Conservation (phyloP, 2,329 filamentous ascomycete genomes). For the Eurotiales sp. region DNA sequence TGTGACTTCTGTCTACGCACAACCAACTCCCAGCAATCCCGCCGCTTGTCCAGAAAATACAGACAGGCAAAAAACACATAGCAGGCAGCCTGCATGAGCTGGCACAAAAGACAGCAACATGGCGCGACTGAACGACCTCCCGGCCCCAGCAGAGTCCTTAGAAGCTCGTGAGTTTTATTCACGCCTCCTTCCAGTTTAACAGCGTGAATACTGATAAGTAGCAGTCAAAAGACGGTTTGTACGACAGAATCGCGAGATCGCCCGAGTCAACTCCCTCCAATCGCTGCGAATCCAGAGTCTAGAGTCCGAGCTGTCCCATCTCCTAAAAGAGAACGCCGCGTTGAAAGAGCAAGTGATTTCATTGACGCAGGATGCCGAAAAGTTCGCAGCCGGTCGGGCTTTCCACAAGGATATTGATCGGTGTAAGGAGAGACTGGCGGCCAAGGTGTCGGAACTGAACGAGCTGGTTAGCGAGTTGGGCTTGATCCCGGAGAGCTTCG, state of each 20-base stretch:
- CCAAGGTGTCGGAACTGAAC: slow-evolving; percentile 55
- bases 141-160: slow-evolving; percentile 43
- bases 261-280: slow-evolving; percentile 61
- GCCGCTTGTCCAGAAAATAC: too few species aligned
- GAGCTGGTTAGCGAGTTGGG: slow-evolving; percentile 54
- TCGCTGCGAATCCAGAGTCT: slow-evolving; percentile 61
- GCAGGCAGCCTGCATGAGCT: slow-evolving; percentile 2
- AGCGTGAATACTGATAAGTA: too few species aligned
- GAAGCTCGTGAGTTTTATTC: slow-evolving; percentile 42
- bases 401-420: slow-evolving; percentile 47
- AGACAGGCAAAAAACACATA: too few species aligned
- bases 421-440: slow-evolving; percentile 53
- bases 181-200: not conserved
- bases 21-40: too few species aligned
- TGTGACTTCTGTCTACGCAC: too few species aligned
- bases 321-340: slow-evolving; percentile 58
- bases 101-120: slow-evolving; percentile 27
- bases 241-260: slow-evolving; percentile 64
- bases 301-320: slow-evolving; percentile 58
- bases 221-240: slow-evolving; percentile 62
- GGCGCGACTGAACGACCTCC: slow-evolving; percentile 49
- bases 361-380: slow-evolving; percentile 53
- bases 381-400: slow-evolving; percentile 41
- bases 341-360: slow-evolving; percentile 57
- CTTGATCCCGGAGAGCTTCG: slow-evolving; percentile 32